Evolutionary conservation across 2,329 filamentous ascomycete species (phyloP).

Genomic region (Clonostachys chloroleuca): DNA sequence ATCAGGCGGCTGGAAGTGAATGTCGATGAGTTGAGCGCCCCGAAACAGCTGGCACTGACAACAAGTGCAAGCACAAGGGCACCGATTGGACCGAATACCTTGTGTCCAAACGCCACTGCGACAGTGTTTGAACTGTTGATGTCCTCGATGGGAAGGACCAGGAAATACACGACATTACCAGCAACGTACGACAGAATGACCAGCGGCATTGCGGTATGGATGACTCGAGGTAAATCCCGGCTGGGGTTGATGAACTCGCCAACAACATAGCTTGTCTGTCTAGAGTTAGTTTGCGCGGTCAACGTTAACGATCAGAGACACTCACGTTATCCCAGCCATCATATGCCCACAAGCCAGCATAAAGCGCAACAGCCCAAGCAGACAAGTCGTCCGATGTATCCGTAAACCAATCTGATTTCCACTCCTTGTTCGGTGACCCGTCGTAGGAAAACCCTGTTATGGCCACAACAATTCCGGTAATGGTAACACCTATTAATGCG

Average conservation of each 20-base stretch:
- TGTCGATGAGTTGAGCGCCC: slow-evolving; percentile 87
- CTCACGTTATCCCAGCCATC: slow-evolving; percentile 98
- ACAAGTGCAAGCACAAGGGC: slow-evolving; percentile 82
- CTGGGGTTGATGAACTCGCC: slow-evolving; percentile 92
- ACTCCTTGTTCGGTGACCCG: slow-evolving; percentile 72
- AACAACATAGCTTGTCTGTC: slow-evolving; percentile 91
- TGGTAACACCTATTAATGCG: slow-evolving; percentile 78
- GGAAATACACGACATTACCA: slow-evolving; percentile 90
- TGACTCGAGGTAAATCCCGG: slow-evolving; percentile 86
- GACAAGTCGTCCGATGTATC: slow-evolving; percentile 76
- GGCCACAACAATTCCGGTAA: slow-evolving; percentile 86
- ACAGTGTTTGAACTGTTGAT: slow-evolving; percentile 91
- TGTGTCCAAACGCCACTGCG: slow-evolving; percentile 87
- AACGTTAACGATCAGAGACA: not conserved
- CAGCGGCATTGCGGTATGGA: slow-evolving; percentile 93
- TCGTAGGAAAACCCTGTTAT: slow-evolving; percentile 76
- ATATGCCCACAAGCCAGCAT: slow-evolving; percentile 95
- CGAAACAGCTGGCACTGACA: slow-evolving; percentile 89
- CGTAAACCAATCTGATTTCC: slow-evolving; percentile 91
- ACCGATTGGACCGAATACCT: slow-evolving; percentile 83
- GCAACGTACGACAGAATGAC: slow-evolving; percentile 89
- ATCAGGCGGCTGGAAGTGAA: slow-evolving; percentile 91
- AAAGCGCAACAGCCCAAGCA: slow-evolving; percentile 89
- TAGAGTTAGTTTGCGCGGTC: slow-evolving; percentile 14
- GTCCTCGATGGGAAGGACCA: slow-evolving; percentile 76